Evolutionary conservation across 2,329 filamentous ascomycete species (phyloP).

Genomic region (Colletotrichum sp.): DNA sequence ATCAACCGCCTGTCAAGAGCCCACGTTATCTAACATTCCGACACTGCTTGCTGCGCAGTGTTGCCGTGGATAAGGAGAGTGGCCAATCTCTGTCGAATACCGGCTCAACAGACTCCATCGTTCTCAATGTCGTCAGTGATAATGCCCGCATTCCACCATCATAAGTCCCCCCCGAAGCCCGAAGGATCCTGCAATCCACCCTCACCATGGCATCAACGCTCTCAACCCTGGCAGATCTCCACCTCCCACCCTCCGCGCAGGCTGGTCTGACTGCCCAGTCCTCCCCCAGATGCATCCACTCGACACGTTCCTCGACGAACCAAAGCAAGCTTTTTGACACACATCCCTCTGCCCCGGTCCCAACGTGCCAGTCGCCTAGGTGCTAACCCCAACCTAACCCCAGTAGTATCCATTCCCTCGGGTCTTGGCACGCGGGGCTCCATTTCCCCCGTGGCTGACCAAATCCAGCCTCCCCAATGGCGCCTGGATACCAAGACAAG

Average conservation of each 20-base stretch:
- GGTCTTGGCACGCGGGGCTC: conserved; percentile 21
- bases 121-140: not conserved
- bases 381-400: not conserved
- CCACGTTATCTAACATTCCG: not conserved
- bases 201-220: not conserved
- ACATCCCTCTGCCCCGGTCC: not conserved
- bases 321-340: not conserved
- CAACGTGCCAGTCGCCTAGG: not conserved
- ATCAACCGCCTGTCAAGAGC: not conserved
- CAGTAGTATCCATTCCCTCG: conserved; percentile 20
- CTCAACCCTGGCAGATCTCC: not conserved
- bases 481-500: not conserved
- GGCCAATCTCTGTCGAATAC: not conserved
- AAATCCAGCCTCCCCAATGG: conserved; percentile 1
- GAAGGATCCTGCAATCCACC: not conserved
- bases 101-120: not conserved
- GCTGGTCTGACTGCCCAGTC: not conserved
- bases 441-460: conserved; percentile 8
- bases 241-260: not conserved
- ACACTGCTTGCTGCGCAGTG: not conserved
- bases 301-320: conserved; percentile 4
- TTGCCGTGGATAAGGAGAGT: not conserved
- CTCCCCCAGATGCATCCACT: not conserved
- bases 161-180: not conserved
- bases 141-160: not conserved